phyloP scores from a whole-genome alignment of 2,329 filamentous ascomycete species.

The Aureobasidium uvarum region DNA sequence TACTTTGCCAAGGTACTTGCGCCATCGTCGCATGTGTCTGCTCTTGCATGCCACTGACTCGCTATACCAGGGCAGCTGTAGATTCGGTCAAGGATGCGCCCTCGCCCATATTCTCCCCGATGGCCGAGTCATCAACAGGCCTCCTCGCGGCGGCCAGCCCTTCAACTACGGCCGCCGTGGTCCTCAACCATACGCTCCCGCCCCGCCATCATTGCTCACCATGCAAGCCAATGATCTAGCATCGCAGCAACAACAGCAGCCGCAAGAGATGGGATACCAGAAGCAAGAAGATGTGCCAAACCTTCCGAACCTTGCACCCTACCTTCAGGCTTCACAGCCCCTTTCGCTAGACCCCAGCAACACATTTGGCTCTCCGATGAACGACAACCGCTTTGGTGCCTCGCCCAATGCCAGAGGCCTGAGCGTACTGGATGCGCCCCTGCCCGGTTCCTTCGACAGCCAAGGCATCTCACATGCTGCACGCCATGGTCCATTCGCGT shows the following conservation, averaged over 20 bases:
- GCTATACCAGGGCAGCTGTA: conserved; percentile 80
- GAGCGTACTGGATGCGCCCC: conserved; percentile 89
- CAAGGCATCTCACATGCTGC: conserved; percentile 92
- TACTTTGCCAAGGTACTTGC: conserved; percentile 88
- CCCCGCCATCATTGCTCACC: conserved; percentile 34
- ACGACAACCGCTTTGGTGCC: conserved; percentile 72
- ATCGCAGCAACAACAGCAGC: conserved; percentile 26
- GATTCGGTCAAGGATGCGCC: conserved; percentile 96
- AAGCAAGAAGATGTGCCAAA: conserved; percentile 15
- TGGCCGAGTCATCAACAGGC: conserved; percentile 83
- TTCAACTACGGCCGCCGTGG: conserved; percentile 27
- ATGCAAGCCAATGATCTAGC: conserved; percentile 32
- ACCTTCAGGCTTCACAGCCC: conserved; percentile 22
- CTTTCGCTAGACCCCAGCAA: conserved; percentile 18
- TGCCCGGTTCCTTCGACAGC: conserved; percentile 94
- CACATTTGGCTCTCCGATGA: conserved; percentile 78
- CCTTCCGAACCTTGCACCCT: conserved; percentile 8
- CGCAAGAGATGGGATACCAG: conserved; percentile 14
- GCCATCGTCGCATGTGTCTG: conserved; percentile 7
- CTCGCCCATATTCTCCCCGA: conserved; percentile 94
- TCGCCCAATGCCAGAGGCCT: conserved; percentile 66
- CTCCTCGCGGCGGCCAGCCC: conserved; percentile 37
- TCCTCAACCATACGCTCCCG: conserved; percentile 25
- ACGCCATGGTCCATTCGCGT: conserved; percentile 83
- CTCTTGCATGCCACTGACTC: conserved; percentile 32